Evolutionary conservation across 169 alveolate species (phyloP).

Genomic region (Miamiensis avidus): DNA sequence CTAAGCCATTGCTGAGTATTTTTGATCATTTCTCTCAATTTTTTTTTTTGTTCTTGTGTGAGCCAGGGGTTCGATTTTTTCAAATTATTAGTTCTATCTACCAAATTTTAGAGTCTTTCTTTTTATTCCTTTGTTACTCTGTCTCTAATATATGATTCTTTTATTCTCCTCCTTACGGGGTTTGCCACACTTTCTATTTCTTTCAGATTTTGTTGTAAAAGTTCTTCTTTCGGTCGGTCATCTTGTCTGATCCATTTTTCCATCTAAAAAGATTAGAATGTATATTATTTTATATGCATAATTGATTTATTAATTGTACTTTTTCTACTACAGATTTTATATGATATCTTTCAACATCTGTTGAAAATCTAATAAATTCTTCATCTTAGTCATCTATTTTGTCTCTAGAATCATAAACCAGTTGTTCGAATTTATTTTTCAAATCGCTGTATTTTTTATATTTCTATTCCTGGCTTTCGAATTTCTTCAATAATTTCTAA

Average conservation of each 20-base stretch:
- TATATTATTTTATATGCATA: background rate
- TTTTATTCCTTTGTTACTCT: constrained; percentile 29
- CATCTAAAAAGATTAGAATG: background rate
- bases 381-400: constrained; percentile 18
- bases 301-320: background rate
- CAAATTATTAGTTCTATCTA: constrained; percentile 11
- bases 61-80: constrained; percentile 29
- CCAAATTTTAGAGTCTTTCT: constrained; percentile 25
- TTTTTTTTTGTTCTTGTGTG: constrained; percentile 30
- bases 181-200: constrained; percentile 8
- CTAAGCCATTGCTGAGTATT: constrained; percentile 30
- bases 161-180: constrained; percentile 30
- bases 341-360: constrained; percentile 25
- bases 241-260: constrained; percentile 31
- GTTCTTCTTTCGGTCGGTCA: constrained; percentile 30
- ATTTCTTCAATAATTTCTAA: constrained; percentile 18
- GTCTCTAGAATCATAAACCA: constrained; percentile 37
- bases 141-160: constrained; percentile 37
- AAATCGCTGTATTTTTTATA: constrained; percentile 20
- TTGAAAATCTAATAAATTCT: constrained; percentile 24
- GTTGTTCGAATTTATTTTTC: constrained; percentile 36
- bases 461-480: constrained; percentile 31
- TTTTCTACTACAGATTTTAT: constrained; percentile 9
- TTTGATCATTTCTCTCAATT: constrained; percentile 5
- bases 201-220: constrained; percentile 10